Evolutionary conservation across 2,329 filamentous ascomycete species (phyloP).

Genomic region (Stachybotrys elegans): DNA sequence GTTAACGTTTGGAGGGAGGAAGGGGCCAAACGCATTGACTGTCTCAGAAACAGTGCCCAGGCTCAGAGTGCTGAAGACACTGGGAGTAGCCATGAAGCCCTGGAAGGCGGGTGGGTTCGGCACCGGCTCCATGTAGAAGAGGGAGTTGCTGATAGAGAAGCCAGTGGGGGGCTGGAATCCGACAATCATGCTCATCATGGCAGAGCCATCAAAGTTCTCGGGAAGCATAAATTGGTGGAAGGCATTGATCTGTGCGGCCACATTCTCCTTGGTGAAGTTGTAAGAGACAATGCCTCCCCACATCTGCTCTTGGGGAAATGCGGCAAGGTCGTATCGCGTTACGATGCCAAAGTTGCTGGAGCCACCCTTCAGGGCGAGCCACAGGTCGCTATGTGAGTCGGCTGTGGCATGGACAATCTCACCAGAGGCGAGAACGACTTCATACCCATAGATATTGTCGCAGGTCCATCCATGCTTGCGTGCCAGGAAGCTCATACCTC

Average conservation of each 20-base stretch:
- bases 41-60: not conserved
- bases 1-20: not conserved
- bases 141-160: not conserved
- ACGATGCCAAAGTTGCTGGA: constrained; percentile 54
- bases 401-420: not conserved
- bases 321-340: constrained; percentile 30
- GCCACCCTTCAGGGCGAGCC: constrained; percentile 52
- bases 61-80: not conserved
- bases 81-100: constrained; percentile 1
- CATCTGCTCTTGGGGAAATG: not conserved
- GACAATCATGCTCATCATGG: constrained; percentile 5
- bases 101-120: constrained; percentile 4
- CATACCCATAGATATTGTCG: too few relatives aligned
- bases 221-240: constrained; percentile 11
- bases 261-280: not conserved
- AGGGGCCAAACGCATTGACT: not conserved
- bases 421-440: not conserved
- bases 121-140: constrained; percentile 5
- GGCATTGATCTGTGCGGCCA: constrained; percentile 7
- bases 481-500: not conserved
- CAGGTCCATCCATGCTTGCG: too few relatives aligned
- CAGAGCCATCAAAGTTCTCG: constrained; percentile 9
- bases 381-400: constrained; percentile 41
- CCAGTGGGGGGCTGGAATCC: constrained; percentile 4
- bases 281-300: not conserved